A percentile compares a stretch with the other conserved stretches of the same genome.
phyloP scores from a whole-genome alignment of 2,329 filamentous ascomycete genomes.

The Xylariales sp. region DNA sequence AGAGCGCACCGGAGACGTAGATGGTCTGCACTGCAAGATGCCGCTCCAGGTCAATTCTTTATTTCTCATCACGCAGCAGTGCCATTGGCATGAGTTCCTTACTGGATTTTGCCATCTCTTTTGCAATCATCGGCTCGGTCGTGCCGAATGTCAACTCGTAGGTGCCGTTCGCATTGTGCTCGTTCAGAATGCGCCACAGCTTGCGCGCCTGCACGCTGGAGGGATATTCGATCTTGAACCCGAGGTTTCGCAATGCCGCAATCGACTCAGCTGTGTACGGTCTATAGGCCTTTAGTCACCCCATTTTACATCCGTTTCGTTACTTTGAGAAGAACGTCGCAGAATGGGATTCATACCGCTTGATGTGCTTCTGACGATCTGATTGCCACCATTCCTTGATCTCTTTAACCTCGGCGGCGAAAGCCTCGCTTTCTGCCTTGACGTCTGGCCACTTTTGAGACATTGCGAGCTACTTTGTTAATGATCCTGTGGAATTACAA shows the following conservation, averaged over 20 bases:
- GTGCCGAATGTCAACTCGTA: constrained; percentile 10
- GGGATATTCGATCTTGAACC: constrained; percentile 9
- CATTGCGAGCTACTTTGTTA: constrained; percentile 6
- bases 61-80: too few relatives aligned
- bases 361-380: constrained; percentile 11
- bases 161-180: constrained; percentile 10
- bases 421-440: constrained; percentile 8
- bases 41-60: too few relatives aligned
- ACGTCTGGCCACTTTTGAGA: constrained; percentile 7
- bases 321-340: background rate
- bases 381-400: constrained; percentile 11
- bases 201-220: constrained; percentile 10
- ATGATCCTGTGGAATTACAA: background rate
- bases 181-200: constrained; percentile 9
- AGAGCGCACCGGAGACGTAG: constrained; percentile 10
- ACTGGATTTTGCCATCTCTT: constrained; percentile 9
- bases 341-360: constrained; percentile 2
- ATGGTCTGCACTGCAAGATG: constrained; percentile 10
- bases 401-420: constrained; percentile 7
- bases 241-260: constrained; percentile 10
- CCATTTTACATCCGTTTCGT: background rate
- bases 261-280: constrained; percentile 10
- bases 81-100: background rate
- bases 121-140: constrained; percentile 9
- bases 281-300: background rate